phyloP scores from a whole-genome alignment of 768 basidiomycete genomes.

The Exsudoporus frostii region DNA sequence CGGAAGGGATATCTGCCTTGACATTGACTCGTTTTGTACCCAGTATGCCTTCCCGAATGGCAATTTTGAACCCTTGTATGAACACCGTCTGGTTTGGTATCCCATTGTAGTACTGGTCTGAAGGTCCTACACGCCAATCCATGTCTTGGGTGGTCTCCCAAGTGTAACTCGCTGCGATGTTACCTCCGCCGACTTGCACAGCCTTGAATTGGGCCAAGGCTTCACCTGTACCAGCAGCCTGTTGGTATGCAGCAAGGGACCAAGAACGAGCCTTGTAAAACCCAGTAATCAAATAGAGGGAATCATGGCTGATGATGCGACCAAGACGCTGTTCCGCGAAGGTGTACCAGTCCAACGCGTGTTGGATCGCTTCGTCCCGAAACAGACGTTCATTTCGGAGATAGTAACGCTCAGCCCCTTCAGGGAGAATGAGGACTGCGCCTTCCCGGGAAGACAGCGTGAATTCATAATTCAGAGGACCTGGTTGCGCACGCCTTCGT shows the following conservation, averaged over 20 bases:
- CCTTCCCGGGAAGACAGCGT: constrained; percentile 23
- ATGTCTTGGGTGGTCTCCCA: constrained; percentile 12
- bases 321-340: constrained; percentile 22
- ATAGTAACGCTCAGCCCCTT: constrained; percentile 25
- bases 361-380: constrained; percentile 15
- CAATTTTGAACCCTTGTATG: constrained; percentile 19
- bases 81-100: constrained; percentile 22
- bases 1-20: not conserved
- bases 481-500: not conserved
- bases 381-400: constrained; percentile 22
- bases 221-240: not conserved
- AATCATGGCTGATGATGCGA: constrained; percentile 18
- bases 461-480: constrained; percentile 11
- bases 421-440: constrained; percentile 32
- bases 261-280: constrained; percentile 18
- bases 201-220: constrained; percentile 6
- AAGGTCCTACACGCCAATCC: constrained; percentile 7
- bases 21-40: constrained; percentile 1
- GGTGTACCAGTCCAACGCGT: constrained; percentile 29
- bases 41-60: constrained; percentile 1
- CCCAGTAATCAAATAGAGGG: constrained; percentile 24
- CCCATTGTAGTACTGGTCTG: not conserved
- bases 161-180: constrained; percentile 11
- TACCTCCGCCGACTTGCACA: constrained; percentile 7
- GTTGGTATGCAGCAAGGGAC: constrained; percentile 25